These are phyloP conservation scores for Epichloe amarillans DNA, from an alignment of 2,329 filamentous ascomycete genomes.

Conservation along the genomic window DNA sequence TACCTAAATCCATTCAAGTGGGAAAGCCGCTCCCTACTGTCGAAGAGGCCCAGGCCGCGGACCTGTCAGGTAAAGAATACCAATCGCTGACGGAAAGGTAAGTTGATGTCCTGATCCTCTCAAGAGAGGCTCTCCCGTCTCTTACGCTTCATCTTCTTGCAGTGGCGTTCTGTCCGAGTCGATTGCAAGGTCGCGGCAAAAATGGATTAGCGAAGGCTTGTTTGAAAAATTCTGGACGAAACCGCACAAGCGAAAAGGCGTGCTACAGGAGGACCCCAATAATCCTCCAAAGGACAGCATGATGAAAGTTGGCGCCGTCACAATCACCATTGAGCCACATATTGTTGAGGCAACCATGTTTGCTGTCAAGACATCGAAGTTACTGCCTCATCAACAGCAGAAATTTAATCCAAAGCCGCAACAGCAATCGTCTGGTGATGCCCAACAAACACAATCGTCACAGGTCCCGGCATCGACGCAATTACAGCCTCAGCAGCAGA, in stretches of 20 bases:
- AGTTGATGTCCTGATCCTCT: neutral
- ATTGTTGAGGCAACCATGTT: slow-evolving; percentile 65
- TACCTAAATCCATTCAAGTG: slow-evolving; percentile 51
- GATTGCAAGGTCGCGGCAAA: slow-evolving; percentile 56
- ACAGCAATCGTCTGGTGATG: slow-evolving; percentile 8
- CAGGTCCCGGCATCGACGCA: neutral
- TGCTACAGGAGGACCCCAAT: slow-evolving; percentile 47
- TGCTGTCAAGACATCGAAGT: slow-evolving; percentile 52
- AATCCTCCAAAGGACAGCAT: slow-evolving; percentile 60
- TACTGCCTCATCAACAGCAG: slow-evolving; percentile 21
- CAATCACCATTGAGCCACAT: slow-evolving; percentile 68
- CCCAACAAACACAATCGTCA: slow-evolving; percentile 6
- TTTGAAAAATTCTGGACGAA: slow-evolving; percentile 72
- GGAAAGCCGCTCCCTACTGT: slow-evolving; percentile 61
- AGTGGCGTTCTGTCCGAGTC: slow-evolving; percentile 67
- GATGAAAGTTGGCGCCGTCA: slow-evolving; percentile 58
- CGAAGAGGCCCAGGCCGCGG: slow-evolving; percentile 49
- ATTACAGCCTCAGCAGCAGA: slow-evolving; percentile 12
- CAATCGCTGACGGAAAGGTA: slow-evolving; percentile 64
- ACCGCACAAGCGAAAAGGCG: slow-evolving; percentile 53
- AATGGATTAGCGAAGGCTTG: slow-evolving; percentile 59
- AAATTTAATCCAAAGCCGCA: slow-evolving; percentile 7
- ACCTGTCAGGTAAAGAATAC: slow-evolving; percentile 52
- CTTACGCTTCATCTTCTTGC: slow-evolving; percentile 3
- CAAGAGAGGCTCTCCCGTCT: neutral